Evolutionary conservation across 2,329 filamentous ascomycete genomes (phyloP), one percentile per base, ranked within the genome.

Genomic region (Verticillium klebahnii): DNA sequence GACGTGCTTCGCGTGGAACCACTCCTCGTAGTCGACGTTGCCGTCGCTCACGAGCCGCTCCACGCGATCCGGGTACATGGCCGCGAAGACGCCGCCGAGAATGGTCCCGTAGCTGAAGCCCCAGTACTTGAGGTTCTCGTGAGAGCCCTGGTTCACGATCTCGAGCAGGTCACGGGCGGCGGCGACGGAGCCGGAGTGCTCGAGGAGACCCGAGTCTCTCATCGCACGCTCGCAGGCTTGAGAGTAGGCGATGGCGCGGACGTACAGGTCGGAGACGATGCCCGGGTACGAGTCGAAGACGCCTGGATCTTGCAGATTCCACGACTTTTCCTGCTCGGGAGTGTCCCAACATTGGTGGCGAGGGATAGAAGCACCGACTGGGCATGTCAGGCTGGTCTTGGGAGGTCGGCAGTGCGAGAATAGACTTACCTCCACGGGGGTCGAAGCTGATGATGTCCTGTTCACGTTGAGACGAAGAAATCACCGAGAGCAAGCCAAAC

Each of bases 81-180:
- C 75, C 3, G 82, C 82, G 67, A 84, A 84, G 0, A 78, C 78
- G 14, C 77, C 80, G 3, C 82, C 83, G 0, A 85, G 73, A 2
- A 84, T 68, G 8, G 81, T 83, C 11, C 82, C 82, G 64, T 85
- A 85, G 64, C 81, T 84, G 62, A 84, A 80, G 1, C 82, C 83
- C 82, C 82, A 85, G 67, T 83, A 85, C 55, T 73, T 75, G 7
- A 83, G 71, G 69, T 75, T 78, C 4, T 73, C 69, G 59, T 78
- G 67, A 2, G 78, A 79, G 6, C 74, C 73, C 65, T 76, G 72
- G 36, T 76, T 61, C 17, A 81, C 68, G 12, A 83, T 78, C 66
- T 78, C 80, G 0, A 82, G 73, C 77, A 83, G 75, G 63, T 83
- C 80, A 19, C 80, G 71, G 0, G 78, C 80, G 40, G 78, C 74